Conservation (phyloP, 2,329 filamentous ascomycete species). For the Aspergillus proliferans region DNA sequence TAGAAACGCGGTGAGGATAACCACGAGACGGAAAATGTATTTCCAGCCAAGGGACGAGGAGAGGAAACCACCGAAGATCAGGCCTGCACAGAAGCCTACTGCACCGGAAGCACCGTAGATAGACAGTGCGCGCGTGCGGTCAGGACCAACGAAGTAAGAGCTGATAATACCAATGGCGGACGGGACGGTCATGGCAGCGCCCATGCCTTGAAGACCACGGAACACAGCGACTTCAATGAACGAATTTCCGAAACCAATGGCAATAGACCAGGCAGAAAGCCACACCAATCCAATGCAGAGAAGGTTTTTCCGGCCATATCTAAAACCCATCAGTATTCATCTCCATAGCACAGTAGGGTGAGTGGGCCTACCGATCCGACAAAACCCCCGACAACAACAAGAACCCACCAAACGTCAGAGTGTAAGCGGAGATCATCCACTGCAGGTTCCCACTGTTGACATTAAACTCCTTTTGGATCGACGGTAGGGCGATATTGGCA, state of each 20-base stretch:
- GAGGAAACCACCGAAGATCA: slow-evolving; percentile 36
- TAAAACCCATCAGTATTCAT: slow-evolving; percentile 7
- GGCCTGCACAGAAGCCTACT: slow-evolving; percentile 36
- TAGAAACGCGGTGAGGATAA: slow-evolving; percentile 27
- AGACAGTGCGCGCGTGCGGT: slow-evolving; percentile 34
- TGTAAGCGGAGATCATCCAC: slow-evolving; percentile 40
- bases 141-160: slow-evolving; percentile 34
- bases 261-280: slow-evolving; percentile 31
- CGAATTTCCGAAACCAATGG: slow-evolving; percentile 35
- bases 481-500: slow-evolving; percentile 37
- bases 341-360: neutral
- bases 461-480: slow-evolving; percentile 35
- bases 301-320: slow-evolving; percentile 34
- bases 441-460: slow-evolving; percentile 32
- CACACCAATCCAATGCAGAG: slow-evolving; percentile 33
- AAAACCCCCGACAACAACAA: slow-evolving; percentile 28
- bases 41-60: slow-evolving; percentile 35
- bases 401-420: slow-evolving; percentile 36
- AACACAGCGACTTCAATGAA: slow-evolving; percentile 35
- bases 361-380: slow-evolving; percentile 22
- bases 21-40: slow-evolving; percentile 34
- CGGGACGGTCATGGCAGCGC: slow-evolving; percentile 43
- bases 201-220: slow-evolving; percentile 44
- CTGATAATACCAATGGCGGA: slow-evolving; percentile 44
- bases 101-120: slow-evolving; percentile 36